A percentile compares a stretch with the other conserved stretches of the same genome.
Evolutionary conservation across 2,329 filamentous ascomycete genomes (phyloP).

Genomic region (Calonectria pseudoreteaudii): DNA sequence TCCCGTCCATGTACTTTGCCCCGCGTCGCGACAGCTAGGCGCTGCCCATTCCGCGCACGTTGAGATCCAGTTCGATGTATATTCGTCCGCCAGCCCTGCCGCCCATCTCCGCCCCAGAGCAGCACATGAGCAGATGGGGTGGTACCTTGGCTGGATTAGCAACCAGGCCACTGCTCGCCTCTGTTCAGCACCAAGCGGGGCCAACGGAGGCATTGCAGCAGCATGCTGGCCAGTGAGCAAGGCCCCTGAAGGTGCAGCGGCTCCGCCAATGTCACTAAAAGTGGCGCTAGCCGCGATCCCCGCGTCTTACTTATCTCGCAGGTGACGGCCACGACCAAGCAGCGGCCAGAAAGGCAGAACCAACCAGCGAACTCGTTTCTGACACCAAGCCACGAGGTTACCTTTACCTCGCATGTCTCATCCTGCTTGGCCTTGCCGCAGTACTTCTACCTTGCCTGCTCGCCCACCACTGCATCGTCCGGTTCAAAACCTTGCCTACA

Average conservation of each 20-base stretch:
- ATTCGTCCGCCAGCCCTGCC: conserved; percentile 9
- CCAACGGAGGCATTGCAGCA: conserved; percentile 22
- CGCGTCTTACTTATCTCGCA: conserved; percentile 40
- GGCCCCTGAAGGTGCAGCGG: conserved; percentile 28
- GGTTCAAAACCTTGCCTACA: conserved; percentile 8
- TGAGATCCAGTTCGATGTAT: conserved; percentile 10
- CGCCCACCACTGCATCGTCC: conserved; percentile 16
- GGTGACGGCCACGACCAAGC: conserved; percentile 22
- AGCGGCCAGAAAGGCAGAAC: conserved; percentile 10
- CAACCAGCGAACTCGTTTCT: conserved; percentile 20
- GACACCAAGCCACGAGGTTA: conserved; percentile 20
- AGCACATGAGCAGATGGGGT: conserved; percentile 19
- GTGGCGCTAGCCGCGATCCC: conserved; percentile 42
- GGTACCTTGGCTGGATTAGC: conserved; percentile 20
- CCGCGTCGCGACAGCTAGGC: conserved; percentile 1
- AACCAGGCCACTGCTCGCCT: conserved; percentile 9
- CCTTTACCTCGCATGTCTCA: conserved; percentile 10
- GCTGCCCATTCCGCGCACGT: conserved; percentile 1
- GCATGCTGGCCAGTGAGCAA: conserved; percentile 18
- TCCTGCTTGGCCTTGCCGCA: conserved; percentile 5
- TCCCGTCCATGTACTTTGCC: conserved; percentile 3
- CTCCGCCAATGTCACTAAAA: conserved; percentile 42
- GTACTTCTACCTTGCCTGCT: conserved; percentile 27
- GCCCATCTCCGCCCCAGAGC: conserved; percentile 7
- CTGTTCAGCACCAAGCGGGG: conserved; percentile 16